Evolutionary conservation across 495 filamentous ascomycete genomes (phyloP).

Genomic region (Eremomyces bilateralis): DNA sequence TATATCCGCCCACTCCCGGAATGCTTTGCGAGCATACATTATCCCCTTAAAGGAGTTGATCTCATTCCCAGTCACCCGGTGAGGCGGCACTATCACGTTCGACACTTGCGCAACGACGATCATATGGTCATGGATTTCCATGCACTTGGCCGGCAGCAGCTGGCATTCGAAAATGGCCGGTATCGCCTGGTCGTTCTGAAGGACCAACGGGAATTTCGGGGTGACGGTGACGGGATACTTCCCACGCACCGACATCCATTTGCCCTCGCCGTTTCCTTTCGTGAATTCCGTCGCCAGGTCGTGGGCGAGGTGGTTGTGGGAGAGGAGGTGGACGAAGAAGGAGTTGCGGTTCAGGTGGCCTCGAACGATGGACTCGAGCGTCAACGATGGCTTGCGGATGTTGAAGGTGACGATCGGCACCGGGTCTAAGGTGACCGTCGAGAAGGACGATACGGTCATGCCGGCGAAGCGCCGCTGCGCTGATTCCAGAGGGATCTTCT

Average conservation of each 20-base stretch:
- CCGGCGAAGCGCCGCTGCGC: slow-evolving; percentile 56
- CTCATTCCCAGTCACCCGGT: too few relatives aligned
- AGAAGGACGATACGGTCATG: slow-evolving; percentile 73
- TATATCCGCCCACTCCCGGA: too few relatives aligned
- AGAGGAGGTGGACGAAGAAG: slow-evolving; percentile 10
- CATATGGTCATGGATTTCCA: slow-evolving; percentile 30
- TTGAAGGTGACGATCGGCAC: slow-evolving; percentile 60
- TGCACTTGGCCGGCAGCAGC: slow-evolving; percentile 12
- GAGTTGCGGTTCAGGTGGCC: too few relatives aligned
- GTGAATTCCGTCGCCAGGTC: slow-evolving; percentile 9
- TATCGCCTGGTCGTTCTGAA: slow-evolving; percentile 21
- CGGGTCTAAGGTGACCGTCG: slow-evolving; percentile 44
- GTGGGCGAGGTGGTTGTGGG: slow-evolving; percentile 1
- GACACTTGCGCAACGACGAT: slow-evolving; percentile 32
- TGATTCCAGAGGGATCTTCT: slow-evolving; percentile 38
- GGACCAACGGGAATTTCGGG: too few relatives aligned
- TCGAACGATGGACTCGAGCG: slow-evolving; percentile 32
- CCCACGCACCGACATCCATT: too few relatives aligned
- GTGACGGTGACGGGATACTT: too few relatives aligned
- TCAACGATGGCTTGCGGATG: slow-evolving; percentile 49
- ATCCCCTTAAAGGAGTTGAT: too few relatives aligned
- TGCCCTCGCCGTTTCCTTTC: slow-evolving; percentile 6
- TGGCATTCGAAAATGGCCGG: slow-evolving; percentile 23
- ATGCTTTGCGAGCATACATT: too few relatives aligned
- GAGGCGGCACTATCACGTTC: neutral